A percentile compares a stretch with the other conserved stretches of the same genome.
Evolutionary conservation across 1,139 yeast species (phyloP).

Genomic region (Pichia sp.): DNA sequence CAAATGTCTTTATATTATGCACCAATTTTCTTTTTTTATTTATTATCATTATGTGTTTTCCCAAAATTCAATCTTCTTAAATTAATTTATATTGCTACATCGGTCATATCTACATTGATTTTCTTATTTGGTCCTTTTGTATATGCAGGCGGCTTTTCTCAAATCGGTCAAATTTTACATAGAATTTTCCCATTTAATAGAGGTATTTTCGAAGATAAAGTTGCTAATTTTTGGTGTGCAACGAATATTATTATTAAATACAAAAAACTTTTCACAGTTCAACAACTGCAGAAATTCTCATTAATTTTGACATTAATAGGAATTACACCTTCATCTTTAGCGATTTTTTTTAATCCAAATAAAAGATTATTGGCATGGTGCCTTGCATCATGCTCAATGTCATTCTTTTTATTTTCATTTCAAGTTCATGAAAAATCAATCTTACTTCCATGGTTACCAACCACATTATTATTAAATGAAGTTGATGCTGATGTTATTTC

Average conservation of each 20-base stretch:
- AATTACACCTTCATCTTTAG: conserved; percentile 58
- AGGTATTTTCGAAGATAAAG: conserved; percentile 97
- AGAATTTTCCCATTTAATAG: conserved; percentile 89
- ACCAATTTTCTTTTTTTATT: conserved; percentile 77
- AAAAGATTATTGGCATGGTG: conserved; percentile 61
- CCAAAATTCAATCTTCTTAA: conserved; percentile 40
- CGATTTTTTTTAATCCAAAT: conserved; percentile 45
- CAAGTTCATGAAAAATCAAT: conserved; percentile 96
- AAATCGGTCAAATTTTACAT: conserved; percentile 31
- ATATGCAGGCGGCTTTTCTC: conserved; percentile 32
- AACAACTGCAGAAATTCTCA: conserved; percentile 58
- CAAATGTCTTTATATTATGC: conserved; percentile 96
- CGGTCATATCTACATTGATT: conserved; percentile 53
- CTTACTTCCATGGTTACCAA: conserved; percentile 79
- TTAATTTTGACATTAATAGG: conserved; percentile 58
- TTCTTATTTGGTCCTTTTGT: conserved; percentile 59
- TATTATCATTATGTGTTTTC: conserved; percentile 44
- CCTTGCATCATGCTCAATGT: conserved; percentile 76
- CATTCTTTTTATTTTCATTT: conserved; percentile 84
- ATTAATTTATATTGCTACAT: conserved; percentile 52
- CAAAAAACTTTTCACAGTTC: conserved; percentile 46
- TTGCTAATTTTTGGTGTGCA: conserved; percentile 96
- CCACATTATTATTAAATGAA: conserved; percentile 59
- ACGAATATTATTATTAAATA: conserved; percentile 73
- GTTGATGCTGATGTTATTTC: conserved; percentile 57